Base-by-base conservation (phyloP, 1,284 basidiomycete species). In the Tilletia caries region DNA sequence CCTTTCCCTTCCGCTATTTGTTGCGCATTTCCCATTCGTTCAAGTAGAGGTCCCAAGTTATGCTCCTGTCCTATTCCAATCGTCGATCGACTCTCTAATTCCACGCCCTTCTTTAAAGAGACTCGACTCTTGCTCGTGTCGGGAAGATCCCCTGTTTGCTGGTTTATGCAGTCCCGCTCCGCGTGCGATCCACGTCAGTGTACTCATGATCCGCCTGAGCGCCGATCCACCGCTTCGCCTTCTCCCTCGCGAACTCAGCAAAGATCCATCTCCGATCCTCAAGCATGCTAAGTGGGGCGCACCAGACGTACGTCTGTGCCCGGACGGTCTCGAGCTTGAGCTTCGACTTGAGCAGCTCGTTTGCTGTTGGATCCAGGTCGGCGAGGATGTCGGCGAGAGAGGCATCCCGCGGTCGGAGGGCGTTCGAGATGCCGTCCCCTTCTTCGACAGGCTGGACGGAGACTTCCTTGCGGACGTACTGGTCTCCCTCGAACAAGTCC, bases 401-500 rank as follows among this genome's bases (percentile, higher is more conserved):
- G 6, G 73, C 73, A 23, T 71, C 68, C 4, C 65, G 62, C 20
- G 74, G 68, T 12, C 76, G 70, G 6, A 27, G 29, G 27, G 67
- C 58, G 48, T 76, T 78, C 54, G 44, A 6, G 34, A 73, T 68
- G 3, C 32, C 52, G 0, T 50, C 66, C 3, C 71, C 13, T 2
- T 6, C 10, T 33, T 75, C 75, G 0, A 67, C 67, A 10, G 70
- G 58, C 15, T 15, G 37, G 29, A 78, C 67, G 8, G 20, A 12
- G 1, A 75, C 72, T 3, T 23, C 54, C 0, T 33, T 37, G 1
- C 76, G 75, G 0, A 54, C 62, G 52, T 78, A 78, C 48, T 78
- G 75, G 46, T 76, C 74, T 20, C 73, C 76, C 33, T 78, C 76
- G 46, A 78, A 78, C 1, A 70, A 66, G 32, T 78, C 76, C 2